Evolutionary conservation across 1,284 basidiomycete species (phyloP), one percentile per base, ranked within the genome.

Genomic region (Ustilago xerochloae): DNA sequence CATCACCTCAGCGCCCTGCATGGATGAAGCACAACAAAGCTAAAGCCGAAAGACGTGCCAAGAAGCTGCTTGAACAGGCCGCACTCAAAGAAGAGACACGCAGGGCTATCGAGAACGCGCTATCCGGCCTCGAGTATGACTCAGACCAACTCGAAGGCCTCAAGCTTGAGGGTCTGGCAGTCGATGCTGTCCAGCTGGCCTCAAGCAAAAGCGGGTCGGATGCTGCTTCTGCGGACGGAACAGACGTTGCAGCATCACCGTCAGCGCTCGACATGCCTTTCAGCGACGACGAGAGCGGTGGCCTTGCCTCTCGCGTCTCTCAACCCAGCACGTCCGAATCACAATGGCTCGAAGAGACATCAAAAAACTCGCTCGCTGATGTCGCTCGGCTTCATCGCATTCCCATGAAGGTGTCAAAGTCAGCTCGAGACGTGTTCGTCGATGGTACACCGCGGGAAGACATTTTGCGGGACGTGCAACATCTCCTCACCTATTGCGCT

Each of bases 301-400:
- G 69, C 13, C 57, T 73, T 38, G 57, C 63, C 3, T 68, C 60
- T 48, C 66, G 56, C 32, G 54, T 52, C 53, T 38, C 45, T 2
- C 54, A 22, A 16, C 47, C 62, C 15, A 41, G 22, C 52, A 47
- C 48, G 16, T 47, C 61, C 22, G 56, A 60, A 15, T 70, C 62
- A 20, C 48, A 75, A 18, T 99, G 96, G 97, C 92, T 97, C 81
- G 93, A 97, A 54, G 87, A 96, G 36, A 95, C 94, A 0, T 93
- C 94, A 1, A 90, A 90, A 36, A 99, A 97, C 84, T 94, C 94
- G 20, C 89, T 99, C 22, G 91, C 90, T 16, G 95, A 97, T 67
- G 94, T 99, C 13, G 95, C 94, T 0, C 89, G 89, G 47, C 87
- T 99, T 4, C 93, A 99, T 84, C 97, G 94, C 82, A 89, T 89